Evolutionary conservation across 345 rosid genomes (phyloP).

Genomic region (Pugionium dolabratum): DNA sequence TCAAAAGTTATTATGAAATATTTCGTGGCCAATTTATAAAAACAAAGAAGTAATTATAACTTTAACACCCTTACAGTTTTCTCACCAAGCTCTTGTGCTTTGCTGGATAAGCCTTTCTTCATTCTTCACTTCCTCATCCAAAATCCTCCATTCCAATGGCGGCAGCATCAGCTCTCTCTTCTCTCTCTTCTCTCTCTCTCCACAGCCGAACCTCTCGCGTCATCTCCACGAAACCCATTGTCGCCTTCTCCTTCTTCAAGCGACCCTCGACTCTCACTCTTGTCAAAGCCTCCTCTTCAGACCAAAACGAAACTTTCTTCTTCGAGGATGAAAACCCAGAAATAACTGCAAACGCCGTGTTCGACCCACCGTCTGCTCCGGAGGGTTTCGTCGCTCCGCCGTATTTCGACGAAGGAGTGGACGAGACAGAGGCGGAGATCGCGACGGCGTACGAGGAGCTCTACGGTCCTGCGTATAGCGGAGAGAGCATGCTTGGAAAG

Average conservation of each 20-base stretch:
- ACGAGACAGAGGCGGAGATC: constrained; percentile 70
- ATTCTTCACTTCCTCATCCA: no score
- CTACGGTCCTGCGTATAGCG: constrained; percentile 81
- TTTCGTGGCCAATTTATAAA: no score
- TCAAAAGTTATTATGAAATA: no score
- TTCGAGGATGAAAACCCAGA: constrained; percentile 51
- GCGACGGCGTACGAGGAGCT: constrained; percentile 76
- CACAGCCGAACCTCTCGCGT: constrained; percentile 29
- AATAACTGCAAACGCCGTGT: constrained; percentile 45
- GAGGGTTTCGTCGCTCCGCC: constrained; percentile 60
- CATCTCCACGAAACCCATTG: constrained; percentile 8
- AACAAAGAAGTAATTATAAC: no score
- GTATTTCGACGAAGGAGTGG: constrained; percentile 69
- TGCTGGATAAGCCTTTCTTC: no score
- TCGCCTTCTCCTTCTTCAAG: constrained; percentile 39
- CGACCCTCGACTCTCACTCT: constrained; percentile 24
- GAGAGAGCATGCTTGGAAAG: constrained; percentile 57
- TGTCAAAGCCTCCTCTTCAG: constrained; percentile 42
- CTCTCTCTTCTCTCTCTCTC: constrained; percentile 44
- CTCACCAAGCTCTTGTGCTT: no score
- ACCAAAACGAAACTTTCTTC: constrained; percentile 51
- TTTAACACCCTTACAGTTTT: no score
- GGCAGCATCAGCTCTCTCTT: constrained; percentile 44
- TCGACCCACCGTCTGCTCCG: constrained; percentile 67
- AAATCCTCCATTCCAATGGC: constrained; percentile 31